Conservation (phyloP, 331 rosid genomes). For the Pyrus hybrid region DNA sequence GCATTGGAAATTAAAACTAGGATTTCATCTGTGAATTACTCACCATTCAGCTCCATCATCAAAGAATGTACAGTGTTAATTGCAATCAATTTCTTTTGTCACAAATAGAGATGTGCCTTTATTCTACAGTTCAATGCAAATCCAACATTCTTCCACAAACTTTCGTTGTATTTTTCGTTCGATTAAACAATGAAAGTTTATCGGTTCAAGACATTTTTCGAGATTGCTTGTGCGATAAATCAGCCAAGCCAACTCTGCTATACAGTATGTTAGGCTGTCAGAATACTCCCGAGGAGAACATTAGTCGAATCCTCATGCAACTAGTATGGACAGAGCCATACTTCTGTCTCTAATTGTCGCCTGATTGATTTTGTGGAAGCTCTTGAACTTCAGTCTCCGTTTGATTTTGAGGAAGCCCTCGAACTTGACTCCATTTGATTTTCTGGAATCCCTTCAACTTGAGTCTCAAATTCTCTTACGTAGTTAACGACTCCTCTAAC, state of each 20-base stretch:
- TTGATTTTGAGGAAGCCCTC: not conserved
- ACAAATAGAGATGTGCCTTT: not conserved
- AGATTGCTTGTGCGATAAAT: too few relatives aligned
- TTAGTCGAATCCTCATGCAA: not conserved
- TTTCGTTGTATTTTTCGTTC: not conserved
- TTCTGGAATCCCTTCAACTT: not conserved
- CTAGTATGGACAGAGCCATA: not conserved
- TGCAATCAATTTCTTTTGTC: conserved; percentile 5
- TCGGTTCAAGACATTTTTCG: not conserved
- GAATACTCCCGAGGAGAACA: not conserved
- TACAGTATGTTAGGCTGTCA: not conserved
- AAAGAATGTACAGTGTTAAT: conserved; percentile 17
- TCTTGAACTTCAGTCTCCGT: not conserved
- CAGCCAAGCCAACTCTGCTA: not conserved
- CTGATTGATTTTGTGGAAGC: not conserved
- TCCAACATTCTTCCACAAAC: not conserved
- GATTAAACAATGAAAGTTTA: not conserved
- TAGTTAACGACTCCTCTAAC: not conserved
- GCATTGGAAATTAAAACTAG: conserved; percentile 13
- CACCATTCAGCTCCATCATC: conserved; percentile 3
- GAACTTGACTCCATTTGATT: not conserved
- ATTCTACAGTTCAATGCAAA: not conserved
- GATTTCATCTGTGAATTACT: conserved; percentile 13
- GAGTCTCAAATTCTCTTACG: not conserved
- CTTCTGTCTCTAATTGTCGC: not conserved